Conservation (phyloP, 2,329 filamentous ascomycete species). For the Cryphonectria japonica region DNA sequence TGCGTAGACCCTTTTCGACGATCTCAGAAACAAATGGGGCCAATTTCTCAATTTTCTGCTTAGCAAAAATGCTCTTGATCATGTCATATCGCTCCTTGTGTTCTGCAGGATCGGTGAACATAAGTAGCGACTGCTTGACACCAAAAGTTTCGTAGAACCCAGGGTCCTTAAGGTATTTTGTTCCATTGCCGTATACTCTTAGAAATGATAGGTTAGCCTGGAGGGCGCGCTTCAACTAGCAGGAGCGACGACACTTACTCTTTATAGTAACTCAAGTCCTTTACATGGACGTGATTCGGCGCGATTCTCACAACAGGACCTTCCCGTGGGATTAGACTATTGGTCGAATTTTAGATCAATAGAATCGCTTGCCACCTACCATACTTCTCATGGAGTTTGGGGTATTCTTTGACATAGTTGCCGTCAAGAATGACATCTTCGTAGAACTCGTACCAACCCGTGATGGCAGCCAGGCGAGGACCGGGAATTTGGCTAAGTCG, state of each 20-base stretch:
- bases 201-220: not conserved
- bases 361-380: not conserved
- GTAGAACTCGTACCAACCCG: constrained; percentile 7
- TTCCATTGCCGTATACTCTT: not conserved
- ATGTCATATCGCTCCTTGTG: not conserved
- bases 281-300: not conserved
- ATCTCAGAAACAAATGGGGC: constrained; percentile 1
- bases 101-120: not conserved
- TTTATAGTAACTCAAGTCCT: not conserved
- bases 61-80: not conserved
- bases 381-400: not conserved
- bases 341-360: not conserved
- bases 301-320: constrained; percentile 3
- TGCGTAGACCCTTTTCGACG: not conserved
- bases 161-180: not conserved
- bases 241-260: not conserved
- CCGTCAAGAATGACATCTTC: constrained; percentile 4
- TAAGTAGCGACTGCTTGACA: not conserved
- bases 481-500: constrained; percentile 3
- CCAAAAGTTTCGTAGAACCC: not conserved
- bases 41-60: constrained; percentile 1
- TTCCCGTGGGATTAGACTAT: not conserved
- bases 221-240: not conserved
- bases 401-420: constrained; percentile 6
- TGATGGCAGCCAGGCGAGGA: constrained; percentile 7